Evolutionary conservation across 306 rosid species (phyloP).

Genomic region (Casuarina cunninghamiana): DNA sequence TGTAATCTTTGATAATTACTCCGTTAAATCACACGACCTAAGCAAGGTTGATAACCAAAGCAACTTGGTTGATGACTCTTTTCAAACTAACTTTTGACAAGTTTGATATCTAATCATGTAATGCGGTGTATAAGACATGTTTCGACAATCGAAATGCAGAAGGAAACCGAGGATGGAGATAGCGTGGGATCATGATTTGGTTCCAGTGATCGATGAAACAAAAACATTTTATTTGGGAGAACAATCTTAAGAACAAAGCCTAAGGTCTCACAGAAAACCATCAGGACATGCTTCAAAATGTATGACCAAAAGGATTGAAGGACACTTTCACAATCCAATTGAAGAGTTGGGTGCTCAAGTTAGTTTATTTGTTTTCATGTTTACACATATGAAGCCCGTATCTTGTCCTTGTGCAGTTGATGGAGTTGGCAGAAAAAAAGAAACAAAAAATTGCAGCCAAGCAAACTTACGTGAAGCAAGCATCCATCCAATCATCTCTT

Average conservation of each 20-base stretch:
- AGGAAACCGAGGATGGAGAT: not conserved
- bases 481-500: slow-evolving; percentile 63
- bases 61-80: no score
- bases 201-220: not conserved
- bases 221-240: slow-evolving; percentile 5
- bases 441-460: slow-evolving; percentile 5
- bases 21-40: not conserved
- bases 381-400: not conserved
- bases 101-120: not conserved
- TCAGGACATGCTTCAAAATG: not conserved
- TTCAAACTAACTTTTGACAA: no score
- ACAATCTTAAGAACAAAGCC: not conserved
- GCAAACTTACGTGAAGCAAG: slow-evolving; percentile 75
- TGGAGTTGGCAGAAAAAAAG: not conserved
- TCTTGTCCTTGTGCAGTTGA: not conserved
- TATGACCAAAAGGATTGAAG: not conserved
- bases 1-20: not conserved
- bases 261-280: not conserved
- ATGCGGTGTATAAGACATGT: not conserved
- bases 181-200: not conserved
- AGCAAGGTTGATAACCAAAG: no score
- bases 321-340: slow-evolving; percentile 1
- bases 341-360: not conserved
- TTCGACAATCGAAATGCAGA: not conserved
- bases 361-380: not conserved